Percentiles rank a stretch among this genome's conserved stretches.
Evolutionary conservation across 768 basidiomycete species (phyloP).

Genomic region (Saitozyma podzolica): DNA sequence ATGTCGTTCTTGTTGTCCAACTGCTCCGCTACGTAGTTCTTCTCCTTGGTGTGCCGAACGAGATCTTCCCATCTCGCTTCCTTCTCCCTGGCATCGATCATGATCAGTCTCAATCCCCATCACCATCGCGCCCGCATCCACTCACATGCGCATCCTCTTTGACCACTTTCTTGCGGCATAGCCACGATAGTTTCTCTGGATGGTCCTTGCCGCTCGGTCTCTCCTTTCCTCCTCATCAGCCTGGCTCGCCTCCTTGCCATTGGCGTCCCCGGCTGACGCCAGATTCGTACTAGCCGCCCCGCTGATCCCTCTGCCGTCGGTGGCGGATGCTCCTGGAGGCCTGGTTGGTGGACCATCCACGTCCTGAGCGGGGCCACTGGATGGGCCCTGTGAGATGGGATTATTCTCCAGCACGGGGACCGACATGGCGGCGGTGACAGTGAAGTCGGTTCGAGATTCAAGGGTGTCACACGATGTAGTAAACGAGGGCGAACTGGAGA

Average conservation of each 20-base stretch:
- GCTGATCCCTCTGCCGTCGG: too few relatives aligned
- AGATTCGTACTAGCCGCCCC: neutral
- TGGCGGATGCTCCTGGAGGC: too few relatives aligned
- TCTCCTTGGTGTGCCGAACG: slow-evolving; percentile 22
- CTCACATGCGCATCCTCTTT: slow-evolving; percentile 22
- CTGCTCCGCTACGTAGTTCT: slow-evolving; percentile 22
- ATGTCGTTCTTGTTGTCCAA: slow-evolving; percentile 45
- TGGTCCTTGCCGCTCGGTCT: slow-evolving; percentile 12
- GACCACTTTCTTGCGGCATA: slow-evolving; percentile 20
- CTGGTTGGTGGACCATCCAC: too few relatives aligned
- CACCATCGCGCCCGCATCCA: neutral
- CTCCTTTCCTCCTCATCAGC: neutral
- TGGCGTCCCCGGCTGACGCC: neutral
- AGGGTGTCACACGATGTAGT: too few relatives aligned
- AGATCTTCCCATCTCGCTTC: slow-evolving; percentile 43
- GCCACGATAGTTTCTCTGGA: slow-evolving; percentile 29
- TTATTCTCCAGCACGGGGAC: too few relatives aligned
- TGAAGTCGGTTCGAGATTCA: too few relatives aligned
- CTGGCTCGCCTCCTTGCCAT: neutral
- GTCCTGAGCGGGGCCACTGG: too few relatives aligned
- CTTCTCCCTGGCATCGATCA: slow-evolving; percentile 13
- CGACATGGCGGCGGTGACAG: too few relatives aligned
- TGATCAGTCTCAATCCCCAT: neutral
- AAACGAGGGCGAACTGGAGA: too few relatives aligned
- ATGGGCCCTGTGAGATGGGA: too few relatives aligned